Conservation (phyloP, 1,284 basidiomycete species). For the Ceratobasidium papillatum region DNA sequence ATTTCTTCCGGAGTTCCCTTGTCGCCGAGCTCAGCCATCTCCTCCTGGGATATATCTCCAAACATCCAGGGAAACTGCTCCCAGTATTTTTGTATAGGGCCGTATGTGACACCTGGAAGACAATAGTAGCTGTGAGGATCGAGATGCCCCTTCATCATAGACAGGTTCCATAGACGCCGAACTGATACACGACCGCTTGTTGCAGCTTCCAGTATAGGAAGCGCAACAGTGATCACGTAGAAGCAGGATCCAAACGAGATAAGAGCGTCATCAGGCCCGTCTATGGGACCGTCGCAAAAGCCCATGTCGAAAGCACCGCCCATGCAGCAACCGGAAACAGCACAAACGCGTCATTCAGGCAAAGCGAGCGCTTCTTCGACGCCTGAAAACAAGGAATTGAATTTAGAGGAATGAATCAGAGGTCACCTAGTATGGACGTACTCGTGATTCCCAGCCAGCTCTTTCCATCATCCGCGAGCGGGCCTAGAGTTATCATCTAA, state of each 20-base stretch:
- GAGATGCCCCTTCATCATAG: constrained; percentile 14
- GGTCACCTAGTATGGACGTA: background rate
- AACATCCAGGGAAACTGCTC: constrained; percentile 21
- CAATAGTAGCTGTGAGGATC: background rate
- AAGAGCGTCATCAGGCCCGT: background rate
- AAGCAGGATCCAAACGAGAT: constrained; percentile 25
- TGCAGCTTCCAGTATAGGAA: constrained; percentile 34
- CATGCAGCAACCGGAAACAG: constrained; percentile 9
- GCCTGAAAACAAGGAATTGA: background rate
- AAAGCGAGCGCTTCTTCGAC: constrained; percentile 15
- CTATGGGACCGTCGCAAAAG: constrained; percentile 5
- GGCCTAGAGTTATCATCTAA: background rate
- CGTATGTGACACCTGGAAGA: constrained; percentile 16
- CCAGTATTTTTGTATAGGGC: background rate
- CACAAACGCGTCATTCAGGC: constrained; percentile 13
- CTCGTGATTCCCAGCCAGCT: background rate
- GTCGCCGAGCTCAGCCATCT: background rate
- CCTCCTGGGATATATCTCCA: background rate
- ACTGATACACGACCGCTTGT: constrained; percentile 13
- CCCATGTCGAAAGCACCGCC: constrained; percentile 17
- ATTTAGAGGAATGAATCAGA: background rate
- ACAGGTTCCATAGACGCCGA: constrained; percentile 25
- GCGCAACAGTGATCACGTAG: constrained; percentile 3
- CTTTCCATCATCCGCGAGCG: constrained; percentile 3
- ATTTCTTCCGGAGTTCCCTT: constrained; percentile 7